Base-by-base conservation (phyloP, 2,329 filamentous ascomycete species). In the Harringtonia lauricola region DNA sequence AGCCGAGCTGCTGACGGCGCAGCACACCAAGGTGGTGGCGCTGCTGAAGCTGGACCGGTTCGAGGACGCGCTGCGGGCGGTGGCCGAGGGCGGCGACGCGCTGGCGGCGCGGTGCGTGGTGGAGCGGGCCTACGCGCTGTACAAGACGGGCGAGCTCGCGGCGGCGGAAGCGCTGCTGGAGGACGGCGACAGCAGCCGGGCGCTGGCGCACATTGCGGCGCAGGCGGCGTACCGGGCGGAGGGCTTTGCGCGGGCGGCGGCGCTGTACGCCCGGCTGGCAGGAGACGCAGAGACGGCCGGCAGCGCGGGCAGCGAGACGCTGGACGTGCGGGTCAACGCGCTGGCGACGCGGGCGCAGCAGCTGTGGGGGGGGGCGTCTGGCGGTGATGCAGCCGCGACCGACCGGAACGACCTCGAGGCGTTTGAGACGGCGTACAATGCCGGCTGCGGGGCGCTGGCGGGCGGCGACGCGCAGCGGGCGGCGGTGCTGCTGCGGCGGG, bases 371-470 rank as follows among this genome's bases (percentile, higher is more conserved):
- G 78, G 77, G 39, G 71, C 70, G 17, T 62, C 71, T 56, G 60
- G 29, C 40, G 59, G 76, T 33, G 7, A 6, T 33, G 8, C 10
- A 14, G 24, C 74, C 55, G 67, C 75, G 55, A 66, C 72, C 9
- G 63, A 43, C 10, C 65, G 71, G 46, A 76, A 80, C 47, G 77
- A 85, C 53, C 63, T 83, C 22, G 83, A 88, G 49, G 76, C 81
- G 2, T 92, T 92, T 53, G 86, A 92, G 64, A 81, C 83, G 22
- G 81, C 83, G 12, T 94, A 86, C 64, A 94, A 94, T 59, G 74
- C 78, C 21, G 86, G 84, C 9, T 90, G 85, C 58, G 72, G 72
- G 18, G 78, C 76, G 58, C 79, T 92, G 53, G 82, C 83, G 14
- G 70, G 76, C 38, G 81, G 79, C 8, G 80, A 85, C 52, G 66